These are phyloP conservation scores for Russula sp. DNA, from an alignment of 768 basidiomycete genomes.

Conservation along the genomic window DNA sequence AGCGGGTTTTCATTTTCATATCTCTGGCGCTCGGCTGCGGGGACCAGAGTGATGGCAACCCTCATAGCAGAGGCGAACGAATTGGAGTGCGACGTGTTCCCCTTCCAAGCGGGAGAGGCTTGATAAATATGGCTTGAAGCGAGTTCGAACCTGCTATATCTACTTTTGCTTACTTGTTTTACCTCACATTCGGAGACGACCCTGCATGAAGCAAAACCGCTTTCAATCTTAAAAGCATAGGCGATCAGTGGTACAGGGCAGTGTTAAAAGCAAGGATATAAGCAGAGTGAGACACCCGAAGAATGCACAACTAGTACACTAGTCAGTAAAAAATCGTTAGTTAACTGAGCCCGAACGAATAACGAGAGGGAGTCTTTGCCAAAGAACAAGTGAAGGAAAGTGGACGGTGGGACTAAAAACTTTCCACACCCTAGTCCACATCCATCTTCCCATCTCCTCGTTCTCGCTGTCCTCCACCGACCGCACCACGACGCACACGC, in stretches of 20 bases:
- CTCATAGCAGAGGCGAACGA: slow-evolving; percentile 4
- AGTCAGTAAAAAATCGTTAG: slow-evolving; percentile 8
- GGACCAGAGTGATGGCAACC: background rate
- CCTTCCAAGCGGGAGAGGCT: slow-evolving; percentile 6
- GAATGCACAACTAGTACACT: slow-evolving; percentile 7
- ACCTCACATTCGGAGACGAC: slow-evolving; percentile 17
- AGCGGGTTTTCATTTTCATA: slow-evolving; percentile 12
- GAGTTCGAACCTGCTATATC: slow-evolving; percentile 21
- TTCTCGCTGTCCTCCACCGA: slow-evolving; percentile 17
- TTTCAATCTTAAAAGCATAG: slow-evolving; percentile 4
- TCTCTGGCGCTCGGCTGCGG: background rate
- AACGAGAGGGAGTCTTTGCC: background rate
- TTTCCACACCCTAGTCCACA: slow-evolving; percentile 7
- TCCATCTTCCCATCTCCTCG: slow-evolving; percentile 21
- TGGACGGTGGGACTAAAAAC: background rate
- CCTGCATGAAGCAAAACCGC: slow-evolving; percentile 10
- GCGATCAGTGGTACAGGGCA: background rate
- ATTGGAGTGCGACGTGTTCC: slow-evolving; percentile 4
- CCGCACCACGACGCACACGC: slow-evolving; percentile 8
- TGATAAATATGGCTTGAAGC: slow-evolving; percentile 5
- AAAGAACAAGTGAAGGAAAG: slow-evolving; percentile 1
- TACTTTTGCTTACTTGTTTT: slow-evolving; percentile 26
- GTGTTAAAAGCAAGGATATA: background rate
- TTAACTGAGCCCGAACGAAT: background rate
- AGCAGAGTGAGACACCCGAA: background rate